Evolutionary conservation across 768 basidiomycete species (phyloP).

Genomic region (Termitomyces sp.): DNA sequence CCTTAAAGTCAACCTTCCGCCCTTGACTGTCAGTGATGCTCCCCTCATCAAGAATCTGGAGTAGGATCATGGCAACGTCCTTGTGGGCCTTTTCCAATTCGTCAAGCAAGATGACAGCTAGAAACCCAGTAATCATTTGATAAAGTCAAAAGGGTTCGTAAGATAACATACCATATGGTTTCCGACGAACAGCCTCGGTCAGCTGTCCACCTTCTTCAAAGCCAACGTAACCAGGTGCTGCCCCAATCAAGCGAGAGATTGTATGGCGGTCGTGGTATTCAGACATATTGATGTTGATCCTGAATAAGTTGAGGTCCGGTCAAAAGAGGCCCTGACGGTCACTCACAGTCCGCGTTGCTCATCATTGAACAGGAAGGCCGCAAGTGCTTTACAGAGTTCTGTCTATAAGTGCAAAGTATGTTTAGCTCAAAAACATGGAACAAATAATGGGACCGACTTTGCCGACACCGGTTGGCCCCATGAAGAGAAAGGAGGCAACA

Average conservation of each 20-base stretch:
- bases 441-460: slow-evolving; percentile 40
- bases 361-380: slow-evolving; percentile 85
- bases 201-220: slow-evolving; percentile 87
- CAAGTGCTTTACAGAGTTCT: slow-evolving; percentile 84
- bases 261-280: slow-evolving; percentile 94
- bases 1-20: slow-evolving; percentile 88
- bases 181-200: slow-evolving; percentile 87
- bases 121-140: background rate
- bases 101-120: slow-evolving; percentile 75
- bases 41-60: slow-evolving; percentile 91
- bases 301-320: slow-evolving; percentile 18
- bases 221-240: slow-evolving; percentile 91
- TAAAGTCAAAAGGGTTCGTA: background rate
- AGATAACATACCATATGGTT: slow-evolving; percentile 68
- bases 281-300: slow-evolving; percentile 94
- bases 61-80: slow-evolving; percentile 85
- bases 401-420: slow-evolving; percentile 44
- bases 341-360: slow-evolving; percentile 80
- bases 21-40: slow-evolving; percentile 88
- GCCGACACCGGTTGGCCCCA: slow-evolving; percentile 85
- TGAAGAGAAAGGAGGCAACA: slow-evolving; percentile 88
- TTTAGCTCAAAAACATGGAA: background rate
- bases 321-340: background rate
- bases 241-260: slow-evolving; percentile 85
- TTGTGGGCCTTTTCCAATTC: slow-evolving; percentile 95